A percentile compares a stretch with the other conserved stretches of the same genome.
Evolutionary conservation across 139 green algal genomes (phyloP).

Genomic region (Tetradesmus lagerheimii): DNA sequence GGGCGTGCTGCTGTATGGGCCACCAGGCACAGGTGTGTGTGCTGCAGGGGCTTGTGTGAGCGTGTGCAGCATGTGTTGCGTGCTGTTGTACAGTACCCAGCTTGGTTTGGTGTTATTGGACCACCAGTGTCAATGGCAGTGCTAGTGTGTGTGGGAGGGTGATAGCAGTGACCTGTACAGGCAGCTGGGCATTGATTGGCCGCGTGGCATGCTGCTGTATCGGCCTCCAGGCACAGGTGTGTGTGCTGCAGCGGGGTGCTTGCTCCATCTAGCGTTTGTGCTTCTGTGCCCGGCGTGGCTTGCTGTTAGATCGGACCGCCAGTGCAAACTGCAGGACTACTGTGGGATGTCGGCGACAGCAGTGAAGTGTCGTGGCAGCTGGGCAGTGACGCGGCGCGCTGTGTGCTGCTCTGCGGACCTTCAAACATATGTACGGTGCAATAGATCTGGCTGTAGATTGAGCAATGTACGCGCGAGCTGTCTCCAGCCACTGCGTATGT

Average conservation of each 20-base stretch:
- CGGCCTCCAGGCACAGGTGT: slow-evolving; percentile 82
- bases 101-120: neutral
- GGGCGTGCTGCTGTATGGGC: slow-evolving; percentile 97
- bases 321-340: no score
- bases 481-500: neutral
- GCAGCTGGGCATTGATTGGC: slow-evolving; percentile 80
- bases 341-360: no score
- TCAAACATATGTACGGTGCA: slow-evolving; percentile 83
- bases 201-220: slow-evolving; percentile 97
- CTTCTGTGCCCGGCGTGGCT: no score
- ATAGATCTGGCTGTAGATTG: no score
- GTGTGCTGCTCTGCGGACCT: slow-evolving; percentile 96
- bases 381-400: slow-evolving; percentile 96
- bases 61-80: no score
- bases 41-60: no score
- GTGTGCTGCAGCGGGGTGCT: neutral
- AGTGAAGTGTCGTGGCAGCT: slow-evolving; percentile 97
- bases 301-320: no score
- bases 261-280: neutral
- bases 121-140: slow-evolving; percentile 56
- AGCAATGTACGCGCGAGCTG: no score
- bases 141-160: no score
- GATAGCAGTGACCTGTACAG: slow-evolving; percentile 56
- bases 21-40: slow-evolving; percentile 81
- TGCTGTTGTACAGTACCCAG: neutral